phyloP scores from a whole-genome alignment of 2,329 filamentous ascomycete genomes.

The Alternaria tenuissima region DNA sequence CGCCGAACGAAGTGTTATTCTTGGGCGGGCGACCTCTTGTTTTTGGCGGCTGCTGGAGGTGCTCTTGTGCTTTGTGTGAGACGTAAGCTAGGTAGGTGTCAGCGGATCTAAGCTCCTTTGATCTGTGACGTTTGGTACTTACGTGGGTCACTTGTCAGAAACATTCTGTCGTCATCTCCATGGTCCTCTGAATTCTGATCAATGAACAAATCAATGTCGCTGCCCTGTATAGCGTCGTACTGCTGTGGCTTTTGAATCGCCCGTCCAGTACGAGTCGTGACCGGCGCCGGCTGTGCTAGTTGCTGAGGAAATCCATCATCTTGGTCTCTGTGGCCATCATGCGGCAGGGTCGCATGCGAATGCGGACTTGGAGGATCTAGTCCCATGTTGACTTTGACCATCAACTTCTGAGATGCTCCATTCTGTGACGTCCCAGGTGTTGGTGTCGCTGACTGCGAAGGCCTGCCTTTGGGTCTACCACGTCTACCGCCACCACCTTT shows the following conservation, averaged over 20 bases:
- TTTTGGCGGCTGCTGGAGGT: background rate
- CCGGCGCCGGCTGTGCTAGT: background rate
- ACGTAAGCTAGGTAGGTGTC: background rate
- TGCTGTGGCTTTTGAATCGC: background rate
- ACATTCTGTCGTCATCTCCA: background rate
- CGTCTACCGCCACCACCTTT: background rate
- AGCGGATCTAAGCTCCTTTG: background rate
- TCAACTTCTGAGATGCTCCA: background rate
- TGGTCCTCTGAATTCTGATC: background rate
- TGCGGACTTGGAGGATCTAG: background rate
- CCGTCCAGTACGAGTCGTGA: conserved; percentile 13
- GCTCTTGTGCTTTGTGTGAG: background rate
- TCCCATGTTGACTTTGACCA: background rate
- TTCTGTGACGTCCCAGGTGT: background rate
- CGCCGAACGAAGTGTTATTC: background rate
- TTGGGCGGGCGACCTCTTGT: background rate
- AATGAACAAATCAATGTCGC: conserved; percentile 7
- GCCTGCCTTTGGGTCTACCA: background rate
- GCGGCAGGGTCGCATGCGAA: background rate
- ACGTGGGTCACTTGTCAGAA: background rate
- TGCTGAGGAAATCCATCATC: background rate
- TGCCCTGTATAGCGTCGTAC: background rate
- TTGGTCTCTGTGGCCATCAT: background rate
- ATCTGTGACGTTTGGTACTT: background rate
- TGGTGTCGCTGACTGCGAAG: conserved; percentile 1